Evolutionary conservation across 1,284 basidiomycete genomes (phyloP).

Genomic region (Irpex sp.): DNA sequence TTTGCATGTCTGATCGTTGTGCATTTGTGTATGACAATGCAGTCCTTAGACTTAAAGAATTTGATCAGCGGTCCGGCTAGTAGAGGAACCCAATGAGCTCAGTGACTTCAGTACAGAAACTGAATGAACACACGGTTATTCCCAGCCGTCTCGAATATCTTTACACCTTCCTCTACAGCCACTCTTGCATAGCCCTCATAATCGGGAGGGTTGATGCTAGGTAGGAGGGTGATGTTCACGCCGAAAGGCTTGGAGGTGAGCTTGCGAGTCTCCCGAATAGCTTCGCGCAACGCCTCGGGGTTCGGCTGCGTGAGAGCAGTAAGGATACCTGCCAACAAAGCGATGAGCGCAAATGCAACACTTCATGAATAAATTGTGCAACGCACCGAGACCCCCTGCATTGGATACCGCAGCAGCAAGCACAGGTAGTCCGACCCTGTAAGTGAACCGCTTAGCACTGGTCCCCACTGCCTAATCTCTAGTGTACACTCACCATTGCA

Average conservation of each 20-base stretch:
- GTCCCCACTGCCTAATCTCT: neutral
- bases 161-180: conserved; percentile 86
- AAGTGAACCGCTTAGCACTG: neutral
- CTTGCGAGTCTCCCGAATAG: conserved; percentile 77
- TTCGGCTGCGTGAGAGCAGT: conserved; percentile 88
- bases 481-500: conserved; percentile 68
- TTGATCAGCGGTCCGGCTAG: conserved; percentile 76
- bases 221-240: conserved; percentile 90
- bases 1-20: conserved; percentile 86
- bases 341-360: neutral
- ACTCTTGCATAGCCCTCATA: conserved; percentile 82
- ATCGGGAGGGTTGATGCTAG: conserved; percentile 88
- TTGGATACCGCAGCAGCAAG: conserved; percentile 82
- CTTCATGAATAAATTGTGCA: neutral
- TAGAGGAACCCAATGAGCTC: neutral
- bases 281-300: conserved; percentile 79
- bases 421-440: conserved; percentile 72
- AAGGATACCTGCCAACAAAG: conserved; percentile 53
- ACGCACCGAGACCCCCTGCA: conserved; percentile 78
- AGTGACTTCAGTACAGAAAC: neutral
- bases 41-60: conserved; percentile 74
- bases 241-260: conserved; percentile 79
- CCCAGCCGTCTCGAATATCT: conserved; percentile 91
- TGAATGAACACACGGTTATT: conserved; percentile 65
- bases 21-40: conserved; percentile 89